Percentiles rank a stretch among this genome's conserved stretches.
Conservation (phyloP, 495 filamentous ascomycete genomes). For the Aspergillus ostianus region DNA sequence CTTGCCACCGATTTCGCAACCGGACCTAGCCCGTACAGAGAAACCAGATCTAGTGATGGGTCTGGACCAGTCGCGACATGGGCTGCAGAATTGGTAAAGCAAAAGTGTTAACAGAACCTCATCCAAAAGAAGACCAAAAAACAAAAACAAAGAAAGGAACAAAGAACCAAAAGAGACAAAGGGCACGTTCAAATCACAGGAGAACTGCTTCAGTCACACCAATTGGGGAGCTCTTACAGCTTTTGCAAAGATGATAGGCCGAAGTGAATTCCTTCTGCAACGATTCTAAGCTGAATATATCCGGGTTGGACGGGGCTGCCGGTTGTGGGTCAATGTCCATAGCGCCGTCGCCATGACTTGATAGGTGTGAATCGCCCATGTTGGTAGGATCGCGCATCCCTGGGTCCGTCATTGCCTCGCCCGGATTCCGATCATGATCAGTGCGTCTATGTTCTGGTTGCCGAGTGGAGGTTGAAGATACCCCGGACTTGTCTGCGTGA, state of each 20-base stretch:
- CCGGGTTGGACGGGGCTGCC: constrained; percentile 12
- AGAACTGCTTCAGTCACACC: constrained; percentile 9
- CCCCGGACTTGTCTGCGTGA: constrained; percentile 22
- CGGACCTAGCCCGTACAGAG: constrained; percentile 57
- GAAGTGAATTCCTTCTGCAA: constrained; percentile 46
- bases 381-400: constrained; percentile 31
- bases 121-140: constrained; percentile 28
- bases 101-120: constrained; percentile 43
- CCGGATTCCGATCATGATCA: constrained; percentile 37
- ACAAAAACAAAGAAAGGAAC: not conserved
- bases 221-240: constrained; percentile 46
- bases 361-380: constrained; percentile 8
- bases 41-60: constrained; percentile 61
- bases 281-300: constrained; percentile 39
- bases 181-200: not conserved
- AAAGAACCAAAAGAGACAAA: not conserved
- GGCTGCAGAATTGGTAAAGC: constrained; percentile 35
- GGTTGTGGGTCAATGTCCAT: constrained; percentile 41
- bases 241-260: constrained; percentile 53
- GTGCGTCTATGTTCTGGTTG: constrained; percentile 35
- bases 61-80: constrained; percentile 53
- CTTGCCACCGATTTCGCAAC: constrained; percentile 65
- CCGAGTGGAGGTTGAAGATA: constrained; percentile 11
- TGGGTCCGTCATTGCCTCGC: constrained; percentile 11
- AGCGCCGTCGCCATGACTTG: constrained; percentile 28